Conservation (phyloP, 352 stramenopile species). For the Globisporangium nagaii region DNA sequence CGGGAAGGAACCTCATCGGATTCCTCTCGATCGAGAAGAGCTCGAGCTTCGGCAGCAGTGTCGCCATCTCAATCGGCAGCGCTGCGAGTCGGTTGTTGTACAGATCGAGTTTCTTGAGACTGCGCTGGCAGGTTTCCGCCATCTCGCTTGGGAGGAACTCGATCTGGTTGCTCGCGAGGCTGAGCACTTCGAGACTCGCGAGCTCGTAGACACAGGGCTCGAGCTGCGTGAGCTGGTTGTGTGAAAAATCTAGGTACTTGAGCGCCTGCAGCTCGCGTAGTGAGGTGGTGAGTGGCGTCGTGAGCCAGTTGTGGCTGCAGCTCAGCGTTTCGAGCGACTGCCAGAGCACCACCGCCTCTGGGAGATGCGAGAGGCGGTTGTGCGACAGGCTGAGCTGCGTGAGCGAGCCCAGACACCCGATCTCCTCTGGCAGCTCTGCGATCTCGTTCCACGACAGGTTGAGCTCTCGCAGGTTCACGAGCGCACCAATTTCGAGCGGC, state of each 20-base stretch:
- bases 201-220: slow-evolving; percentile 49
- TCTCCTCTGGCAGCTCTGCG: slow-evolving; percentile 39
- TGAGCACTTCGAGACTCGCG: slow-evolving; percentile 43
- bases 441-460: slow-evolving; percentile 64
- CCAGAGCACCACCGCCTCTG: slow-evolving; percentile 43
- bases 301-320: slow-evolving; percentile 49
- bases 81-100: slow-evolving; percentile 52
- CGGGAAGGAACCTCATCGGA: slow-evolving; percentile 41
- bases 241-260: slow-evolving; percentile 52
- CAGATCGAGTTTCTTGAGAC: slow-evolving; percentile 52
- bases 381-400: slow-evolving; percentile 35
- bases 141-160: slow-evolving; percentile 31
- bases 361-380: slow-evolving; percentile 45
- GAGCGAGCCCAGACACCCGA: slow-evolving; percentile 46
- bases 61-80: slow-evolving; percentile 50
- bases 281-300: slow-evolving; percentile 27
- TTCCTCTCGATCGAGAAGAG: slow-evolving; percentile 55
- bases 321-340: slow-evolving; percentile 28
- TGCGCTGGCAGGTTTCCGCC: slow-evolving; percentile 12
- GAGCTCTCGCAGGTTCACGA: slow-evolving; percentile 43
- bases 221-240: slow-evolving; percentile 41
- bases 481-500: slow-evolving; percentile 46
- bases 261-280: slow-evolving; percentile 23
- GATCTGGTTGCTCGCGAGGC: slow-evolving; percentile 44
- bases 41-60: slow-evolving; percentile 43